Percentiles rank a stretch among this genome's conserved stretches.
Conservation (phyloP, 2,329 filamentous ascomycete species). For the Colletotrichum incanum region DNA sequence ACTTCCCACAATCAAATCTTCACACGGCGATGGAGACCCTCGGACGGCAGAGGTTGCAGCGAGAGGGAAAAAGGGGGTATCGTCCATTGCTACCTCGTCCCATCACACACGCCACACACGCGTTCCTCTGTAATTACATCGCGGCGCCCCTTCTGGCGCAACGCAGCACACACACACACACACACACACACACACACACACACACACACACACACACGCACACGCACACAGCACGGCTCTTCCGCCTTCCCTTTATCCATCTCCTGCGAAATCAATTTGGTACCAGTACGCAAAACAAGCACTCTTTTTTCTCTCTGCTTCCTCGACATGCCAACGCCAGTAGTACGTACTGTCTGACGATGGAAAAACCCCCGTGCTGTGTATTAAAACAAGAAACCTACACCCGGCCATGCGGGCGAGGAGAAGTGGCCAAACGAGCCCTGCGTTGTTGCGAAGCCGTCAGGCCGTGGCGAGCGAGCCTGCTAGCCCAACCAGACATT, state of each 20-base stretch:
- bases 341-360: not conserved
- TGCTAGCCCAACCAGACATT: slow-evolving; percentile 27
- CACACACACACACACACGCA: not conserved
- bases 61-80: slow-evolving; percentile 44
- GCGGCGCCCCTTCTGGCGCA: not conserved
- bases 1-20: not conserved
- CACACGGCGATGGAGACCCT: not conserved
- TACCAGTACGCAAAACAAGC: slow-evolving; percentile 39
- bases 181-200: not conserved
- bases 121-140: slow-evolving; percentile 39
- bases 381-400: slow-evolving; percentile 41
- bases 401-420: slow-evolving; percentile 34
- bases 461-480: slow-evolving; percentile 31
- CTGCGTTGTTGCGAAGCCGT: slow-evolving; percentile 15
- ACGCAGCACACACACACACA: slow-evolving; percentile 4
- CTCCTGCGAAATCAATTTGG: slow-evolving; percentile 28
- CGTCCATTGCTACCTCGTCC: slow-evolving; percentile 44
- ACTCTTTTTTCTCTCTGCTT: slow-evolving; percentile 7
- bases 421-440: slow-evolving; percentile 35
- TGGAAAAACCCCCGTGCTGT: slow-evolving; percentile 21
- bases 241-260: not conserved
- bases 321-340: slow-evolving; percentile 1
- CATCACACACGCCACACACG: slow-evolving; percentile 24
- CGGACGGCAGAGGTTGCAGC: not conserved
- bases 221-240: not conserved